Evolutionary conservation across 306 rosid genomes (phyloP), one percentile per base, ranked within the genome.

Genomic region (Pyrus bretschneideri): DNA sequence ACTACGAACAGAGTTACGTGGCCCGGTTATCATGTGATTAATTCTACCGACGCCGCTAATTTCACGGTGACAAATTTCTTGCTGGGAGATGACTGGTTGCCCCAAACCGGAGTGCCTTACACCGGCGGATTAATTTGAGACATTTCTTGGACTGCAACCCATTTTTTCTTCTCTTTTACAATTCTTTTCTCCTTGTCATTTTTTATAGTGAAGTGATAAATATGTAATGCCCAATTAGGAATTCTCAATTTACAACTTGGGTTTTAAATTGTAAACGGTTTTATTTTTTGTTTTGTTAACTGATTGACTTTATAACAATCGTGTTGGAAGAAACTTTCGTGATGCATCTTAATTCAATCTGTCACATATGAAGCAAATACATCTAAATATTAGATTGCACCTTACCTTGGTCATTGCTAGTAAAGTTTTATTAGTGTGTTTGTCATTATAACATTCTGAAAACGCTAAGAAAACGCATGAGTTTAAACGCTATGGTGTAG

Each of bases 61-160:
- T 93, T 93, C 70, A 86, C 98, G 0, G 89, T 82, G 17, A 64
- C 81, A 8, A 86, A 49, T 70, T 94, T 91, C 78, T 69, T 92
- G 70, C 65, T 51, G 45, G 93, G 88, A 0, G 93, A 87, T 77
- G 55, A 87, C 18, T 90, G 93, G 97, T 67, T 94, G 81, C 95
- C 93, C 11, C 84, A 72, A 46, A 84, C 97, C 1, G 97, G 98
- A 27, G 96, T 94, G 42, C 83, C 92, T 6, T 91, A 85, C 22
- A 17, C 64, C 22, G 67, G 87, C 72, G 81, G 83, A 68, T 81
- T 91, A 31, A 58, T 73, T 51, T 59, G 46, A 79, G 72, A 1
- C 4, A 11, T 11, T 19, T 29, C 33, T 76, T 46, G 59, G 58
- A 69, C 73, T 68, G 31, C 44, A 61, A 9, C 35, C 66, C 18